These are phyloP conservation scores for Ogataea salicorniae DNA, from an alignment of 805 yeast genomes.

Conservation along the genomic window DNA sequence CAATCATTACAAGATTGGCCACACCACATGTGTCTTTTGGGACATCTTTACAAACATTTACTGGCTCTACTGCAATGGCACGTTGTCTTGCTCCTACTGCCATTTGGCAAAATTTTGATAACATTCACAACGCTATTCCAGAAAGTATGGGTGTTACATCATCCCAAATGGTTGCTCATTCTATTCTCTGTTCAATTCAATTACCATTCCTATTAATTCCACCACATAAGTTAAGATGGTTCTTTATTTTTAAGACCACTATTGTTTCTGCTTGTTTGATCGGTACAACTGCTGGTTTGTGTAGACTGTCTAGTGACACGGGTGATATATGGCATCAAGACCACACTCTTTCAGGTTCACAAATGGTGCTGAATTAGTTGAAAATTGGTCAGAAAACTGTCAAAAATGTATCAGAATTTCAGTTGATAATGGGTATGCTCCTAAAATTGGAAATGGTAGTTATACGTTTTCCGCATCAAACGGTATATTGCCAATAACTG, in stretches of 20 bases:
- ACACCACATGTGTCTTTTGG: constrained; percentile 31
- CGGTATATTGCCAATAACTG: not conserved
- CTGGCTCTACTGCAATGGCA: constrained; percentile 27
- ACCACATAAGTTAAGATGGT: constrained; percentile 32
- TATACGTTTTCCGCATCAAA: not conserved
- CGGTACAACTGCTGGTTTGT: constrained; percentile 30
- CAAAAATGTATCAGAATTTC: not conserved
- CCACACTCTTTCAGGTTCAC: constrained; percentile 19
- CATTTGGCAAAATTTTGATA: constrained; percentile 25
- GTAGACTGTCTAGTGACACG: constrained; percentile 28
- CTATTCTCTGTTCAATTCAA: constrained; percentile 29
- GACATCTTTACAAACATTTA: constrained; percentile 24
- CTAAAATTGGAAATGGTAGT: not conserved
- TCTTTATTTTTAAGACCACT: constrained; percentile 30
- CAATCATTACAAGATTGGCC: constrained; percentile 29
- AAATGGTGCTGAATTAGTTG: constrained; percentile 1
- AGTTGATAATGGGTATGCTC: not conserved
- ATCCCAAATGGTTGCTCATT: constrained; percentile 29
- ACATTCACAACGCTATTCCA: constrained; percentile 22
- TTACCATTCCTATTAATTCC: constrained; percentile 30
- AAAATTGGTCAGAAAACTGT: not conserved
- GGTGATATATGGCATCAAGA: constrained; percentile 19
- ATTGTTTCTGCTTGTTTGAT: constrained; percentile 22
- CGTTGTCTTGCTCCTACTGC: constrained; percentile 25
- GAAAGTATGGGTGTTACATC: constrained; percentile 24